phyloP scores from a whole-genome alignment of 2,329 filamentous ascomycete genomes.

The Thelonectria rubi region DNA sequence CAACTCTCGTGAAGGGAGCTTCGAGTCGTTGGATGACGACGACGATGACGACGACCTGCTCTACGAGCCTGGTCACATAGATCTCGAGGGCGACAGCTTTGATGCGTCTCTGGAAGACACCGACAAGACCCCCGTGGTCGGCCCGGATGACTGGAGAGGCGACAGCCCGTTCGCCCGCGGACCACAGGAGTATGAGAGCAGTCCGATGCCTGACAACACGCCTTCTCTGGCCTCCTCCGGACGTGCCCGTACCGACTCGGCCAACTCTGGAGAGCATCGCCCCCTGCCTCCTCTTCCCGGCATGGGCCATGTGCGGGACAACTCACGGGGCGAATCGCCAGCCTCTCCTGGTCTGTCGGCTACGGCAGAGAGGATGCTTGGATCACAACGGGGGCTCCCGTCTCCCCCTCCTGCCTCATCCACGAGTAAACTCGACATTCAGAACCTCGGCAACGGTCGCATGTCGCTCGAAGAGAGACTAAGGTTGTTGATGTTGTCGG shows the following conservation, averaged over 20 bases:
- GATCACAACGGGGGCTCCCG: constrained; percentile 73
- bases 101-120: constrained; percentile 95
- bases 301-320: constrained; percentile 53
- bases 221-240: constrained; percentile 54
- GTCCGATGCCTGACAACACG: constrained; percentile 69
- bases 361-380: constrained; percentile 76
- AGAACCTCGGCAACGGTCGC: constrained; percentile 76
- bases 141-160: constrained; percentile 95
- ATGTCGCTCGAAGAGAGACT: constrained; percentile 89
- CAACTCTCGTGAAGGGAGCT: constrained; percentile 91
- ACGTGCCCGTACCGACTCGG: constrained; percentile 74
- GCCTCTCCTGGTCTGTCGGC: constrained; percentile 72
- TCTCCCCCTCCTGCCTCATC: constrained; percentile 73
- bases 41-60: constrained; percentile 71
- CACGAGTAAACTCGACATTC: constrained; percentile 81
- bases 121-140: constrained; percentile 96
- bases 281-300: constrained; percentile 88
- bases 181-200: constrained; percentile 67
- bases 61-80: constrained; percentile 62
- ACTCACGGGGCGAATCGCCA: constrained; percentile 57
- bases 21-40: constrained; percentile 82
- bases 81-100: constrained; percentile 81
- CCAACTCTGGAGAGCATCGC: constrained; percentile 79
- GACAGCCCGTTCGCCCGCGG: constrained; percentile 59
- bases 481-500: constrained; percentile 87